Evolutionary conservation across 1,284 basidiomycete genomes (phyloP).

Genomic region (Cutaneotrichosporon dermatis): DNA sequence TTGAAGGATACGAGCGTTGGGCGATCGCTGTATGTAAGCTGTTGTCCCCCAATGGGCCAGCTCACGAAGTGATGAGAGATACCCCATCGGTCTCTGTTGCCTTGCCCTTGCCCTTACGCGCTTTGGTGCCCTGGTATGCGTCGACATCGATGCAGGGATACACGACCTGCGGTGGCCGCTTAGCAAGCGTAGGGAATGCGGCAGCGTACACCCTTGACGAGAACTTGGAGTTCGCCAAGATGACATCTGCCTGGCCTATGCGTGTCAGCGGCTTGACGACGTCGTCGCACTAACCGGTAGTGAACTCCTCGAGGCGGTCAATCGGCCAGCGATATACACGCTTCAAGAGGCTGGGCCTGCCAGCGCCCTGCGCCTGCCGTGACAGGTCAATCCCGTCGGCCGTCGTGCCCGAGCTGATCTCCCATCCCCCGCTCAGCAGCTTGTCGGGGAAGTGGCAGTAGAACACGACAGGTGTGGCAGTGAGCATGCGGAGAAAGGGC

Average conservation of each 20-base stretch:
- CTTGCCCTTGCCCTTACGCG: conserved; percentile 31
- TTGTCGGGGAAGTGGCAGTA: conserved; percentile 99
- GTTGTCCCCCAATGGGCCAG: conserved; percentile 19
- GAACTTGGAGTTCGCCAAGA: conserved; percentile 89
- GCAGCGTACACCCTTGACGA: conserved; percentile 72
- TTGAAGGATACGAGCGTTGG: conserved; percentile 86
- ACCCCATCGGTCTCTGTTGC: conserved; percentile 55
- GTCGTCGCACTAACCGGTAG: conserved; percentile 60
- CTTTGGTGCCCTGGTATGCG: conserved; percentile 55
- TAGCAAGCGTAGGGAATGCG: conserved; percentile 68
- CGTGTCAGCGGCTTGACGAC: not conserved
- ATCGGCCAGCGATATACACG: conserved; percentile 78
- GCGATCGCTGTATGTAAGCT: conserved; percentile 53
- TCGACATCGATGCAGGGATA: conserved; percentile 86
- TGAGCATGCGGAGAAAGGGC: conserved; percentile 69
- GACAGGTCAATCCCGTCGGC: conserved; percentile 58
- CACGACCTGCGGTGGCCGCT: conserved; percentile 62
- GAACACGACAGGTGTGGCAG: conserved; percentile 76
- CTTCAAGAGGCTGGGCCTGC: conserved; percentile 57
- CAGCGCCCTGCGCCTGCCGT: conserved; percentile 47
- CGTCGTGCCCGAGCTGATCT: conserved; percentile 25
- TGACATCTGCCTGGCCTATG: conserved; percentile 80
- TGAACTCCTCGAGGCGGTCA: conserved; percentile 83
- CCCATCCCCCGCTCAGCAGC: conserved; percentile 57
- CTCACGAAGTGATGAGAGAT: conserved; percentile 63